Evolutionary conservation across 2,329 filamentous ascomycete species (phyloP).

Genomic region (Botrytis medusae): DNA sequence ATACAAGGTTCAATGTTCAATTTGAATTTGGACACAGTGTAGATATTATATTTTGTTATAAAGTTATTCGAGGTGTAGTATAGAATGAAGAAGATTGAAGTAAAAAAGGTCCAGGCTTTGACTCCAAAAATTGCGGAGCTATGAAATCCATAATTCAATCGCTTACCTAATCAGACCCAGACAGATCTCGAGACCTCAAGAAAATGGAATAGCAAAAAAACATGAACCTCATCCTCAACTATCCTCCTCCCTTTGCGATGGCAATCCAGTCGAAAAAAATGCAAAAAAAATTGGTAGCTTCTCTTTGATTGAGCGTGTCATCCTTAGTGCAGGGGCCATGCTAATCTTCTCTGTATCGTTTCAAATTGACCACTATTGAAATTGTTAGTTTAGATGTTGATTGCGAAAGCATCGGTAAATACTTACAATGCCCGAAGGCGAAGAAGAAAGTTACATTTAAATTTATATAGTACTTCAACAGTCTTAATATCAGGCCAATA

Average conservation of each 20-base stretch:
- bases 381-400: conserved; percentile 12
- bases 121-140: neutral
- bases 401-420: neutral
- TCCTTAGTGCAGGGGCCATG: conserved; percentile 89
- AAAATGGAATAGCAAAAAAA: neutral
- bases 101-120: neutral
- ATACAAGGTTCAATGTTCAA: neutral
- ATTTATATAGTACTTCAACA: neutral
- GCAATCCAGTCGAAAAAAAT: conserved; percentile 9
- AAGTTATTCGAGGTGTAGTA: no score
- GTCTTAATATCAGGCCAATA: neutral
- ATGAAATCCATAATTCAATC: neutral
- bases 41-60: neutral
- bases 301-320: conserved; percentile 49
- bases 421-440: conserved; percentile 27
- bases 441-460: neutral
- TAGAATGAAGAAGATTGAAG: neutral
- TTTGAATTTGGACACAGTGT: neutral
- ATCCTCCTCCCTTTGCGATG: neutral
- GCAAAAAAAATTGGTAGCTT: conserved; percentile 37
- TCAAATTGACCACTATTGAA: conserved; percentile 53
- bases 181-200: neutral
- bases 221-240: neutral
- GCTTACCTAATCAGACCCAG: neutral
- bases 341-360: conserved; percentile 75